Base-by-base conservation (phyloP, 208 protist genomes). In the Trypanosoma avium region DNA sequence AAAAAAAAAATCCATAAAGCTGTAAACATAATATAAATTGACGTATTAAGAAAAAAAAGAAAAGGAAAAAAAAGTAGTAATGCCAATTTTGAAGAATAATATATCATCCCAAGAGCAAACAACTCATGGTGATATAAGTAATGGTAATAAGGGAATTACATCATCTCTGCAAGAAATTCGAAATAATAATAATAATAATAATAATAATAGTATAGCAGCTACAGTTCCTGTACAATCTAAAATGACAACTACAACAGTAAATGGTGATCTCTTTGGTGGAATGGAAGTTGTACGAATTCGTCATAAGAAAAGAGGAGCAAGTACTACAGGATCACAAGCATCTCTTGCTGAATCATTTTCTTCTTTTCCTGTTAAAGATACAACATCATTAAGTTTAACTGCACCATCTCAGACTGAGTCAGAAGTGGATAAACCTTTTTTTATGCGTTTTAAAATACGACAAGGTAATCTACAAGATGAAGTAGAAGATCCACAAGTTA, bases 211-310 rank as follows among this genome's bases (percentile, higher is more conserved):
- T 33, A 32, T 9, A 8, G 50, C 0, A 40, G 50, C 29, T 21
- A 8, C 8, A 21, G 9, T 5, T 21, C 9, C 15, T 56, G 15
- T 19, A 9, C 7, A 15, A n/a, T 15, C 10, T 22, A 5, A 4
- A 33, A n/a, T 12, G 26, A 40, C 12, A 4, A n/a, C 7, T 22
- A 58, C 21, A 42, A 46, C 7, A 58, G 30, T 3, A 40, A 40
- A 32, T 40, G 40, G 33, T 5, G 29, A 43, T 47, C 24, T 59
- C 21, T 67, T 67, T 52, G 61, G 68, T 36, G 68, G 68, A 3
- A 74, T 74, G 68, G 60, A 63, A 35, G 36, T 69, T 26, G 21
- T 45, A 27, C 45, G 48, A 33, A 52, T 49, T 61, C 68, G 58
- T 17, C 55, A 64, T 13, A 64, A 26, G 38, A 49, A 26, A 30